Evolutionary conservation across 1,139 yeast genomes (phyloP), one percentile per base, ranked within the genome.

Genomic region (Yamadazyma oceani): DNA sequence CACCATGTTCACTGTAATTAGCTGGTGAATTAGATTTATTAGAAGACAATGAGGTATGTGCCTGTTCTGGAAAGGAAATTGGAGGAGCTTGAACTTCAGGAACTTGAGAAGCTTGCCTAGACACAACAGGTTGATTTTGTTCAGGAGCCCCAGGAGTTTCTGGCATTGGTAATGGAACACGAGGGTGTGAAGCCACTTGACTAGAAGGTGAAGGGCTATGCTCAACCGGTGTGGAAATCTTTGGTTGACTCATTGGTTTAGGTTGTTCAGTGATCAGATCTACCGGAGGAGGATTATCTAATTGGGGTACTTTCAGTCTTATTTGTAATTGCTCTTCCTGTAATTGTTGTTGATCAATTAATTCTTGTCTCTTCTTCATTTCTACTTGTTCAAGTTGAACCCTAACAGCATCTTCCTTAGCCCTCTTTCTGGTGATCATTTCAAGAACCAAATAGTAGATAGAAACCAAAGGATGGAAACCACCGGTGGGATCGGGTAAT

Each of bases 391-490:
- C 48, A 21, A 51, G 15, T 44, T 58, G 64, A 4, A 55, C 56
- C 40, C 52, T 64, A 29, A 62, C 57, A 8, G 70, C 66, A 36
- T 67, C 76, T 40, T 69, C 75, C 62, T 84, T 77, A 17, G 84
- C 74, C 66, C 69, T 66, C 69, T 85, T 77, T 41, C 95, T 76
- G 51, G 78, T 80, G 44, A 71, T 57, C 89, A 84, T 84, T 62
- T 92, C 99, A 39, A 78, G 80, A 16, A 90, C 96, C 50, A 94
- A 71, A 55, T 78, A 85, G 58, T 94, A 94, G 26, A 92, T 83
- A 2, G 96, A 87, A 10, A 92, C 64, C 46, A 90, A 69, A 0
- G 98, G 97, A 60, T 89, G 96, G 60, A 77, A 92, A 1, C 94
- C 95, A 39, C 78, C 75, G 1, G 96, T 86, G n/a, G 97, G 97